Conservation (phyloP, 768 basidiomycete species). For the Cystobasidium onofrii region DNA sequence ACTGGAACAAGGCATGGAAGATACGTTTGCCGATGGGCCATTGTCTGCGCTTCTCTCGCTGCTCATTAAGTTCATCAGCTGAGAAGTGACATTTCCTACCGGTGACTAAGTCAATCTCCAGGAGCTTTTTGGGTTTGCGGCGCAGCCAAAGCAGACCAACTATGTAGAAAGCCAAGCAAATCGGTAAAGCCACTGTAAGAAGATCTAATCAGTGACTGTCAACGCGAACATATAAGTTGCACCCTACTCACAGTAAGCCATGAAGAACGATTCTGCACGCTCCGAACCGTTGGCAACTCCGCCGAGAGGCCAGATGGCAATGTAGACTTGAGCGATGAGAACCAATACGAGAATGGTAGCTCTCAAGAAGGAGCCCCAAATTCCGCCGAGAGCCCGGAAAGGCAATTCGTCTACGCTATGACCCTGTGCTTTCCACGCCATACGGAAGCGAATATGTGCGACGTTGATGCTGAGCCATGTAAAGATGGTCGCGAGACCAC, state of each 20-base stretch:
- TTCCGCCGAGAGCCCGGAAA: constrained; percentile 38
- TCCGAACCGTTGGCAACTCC: neutral
- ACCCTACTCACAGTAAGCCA: constrained; percentile 25
- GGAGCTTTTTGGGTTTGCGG: constrained; percentile 30
- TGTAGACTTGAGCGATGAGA: constrained; percentile 41
- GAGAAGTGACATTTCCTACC: constrained; percentile 37
- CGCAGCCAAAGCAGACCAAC: constrained; percentile 38
- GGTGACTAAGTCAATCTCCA: constrained; percentile 42
- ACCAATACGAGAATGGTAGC: constrained; percentile 37
- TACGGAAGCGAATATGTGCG: constrained; percentile 42
- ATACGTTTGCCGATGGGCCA: constrained; percentile 25
- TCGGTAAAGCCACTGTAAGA: constrained; percentile 11
- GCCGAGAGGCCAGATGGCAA: constrained; percentile 26
- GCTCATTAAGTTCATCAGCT: constrained; percentile 37
- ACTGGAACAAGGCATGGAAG: neutral
- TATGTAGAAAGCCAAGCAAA: constrained; percentile 39
- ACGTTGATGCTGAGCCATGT: constrained; percentile 48
- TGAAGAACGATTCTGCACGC: constrained; percentile 18
- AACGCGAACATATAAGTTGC: neutral
- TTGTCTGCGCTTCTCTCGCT: neutral
- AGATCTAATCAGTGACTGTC: neutral
- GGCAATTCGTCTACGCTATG: constrained; percentile 39
- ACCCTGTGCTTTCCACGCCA: constrained; percentile 40
- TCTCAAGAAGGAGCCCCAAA: constrained; percentile 37
- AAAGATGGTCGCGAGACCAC: constrained; percentile 55